Conservation (phyloP, 2,329 filamentous ascomycete genomes). For the Lojkania enalia region DNA sequence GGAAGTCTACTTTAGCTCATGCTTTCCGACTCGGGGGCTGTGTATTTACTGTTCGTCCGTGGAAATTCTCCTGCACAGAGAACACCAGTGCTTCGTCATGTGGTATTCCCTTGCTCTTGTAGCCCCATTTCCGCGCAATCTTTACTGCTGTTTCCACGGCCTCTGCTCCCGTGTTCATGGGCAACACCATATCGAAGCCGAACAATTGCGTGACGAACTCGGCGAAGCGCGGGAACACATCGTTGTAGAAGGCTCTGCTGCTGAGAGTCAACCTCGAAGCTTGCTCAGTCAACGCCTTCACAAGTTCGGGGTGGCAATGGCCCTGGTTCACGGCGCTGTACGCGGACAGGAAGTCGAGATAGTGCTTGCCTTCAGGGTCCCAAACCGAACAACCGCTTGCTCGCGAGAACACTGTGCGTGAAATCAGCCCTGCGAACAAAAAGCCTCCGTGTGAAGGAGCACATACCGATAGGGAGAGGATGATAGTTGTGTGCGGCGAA, state of each 20-base stretch:
- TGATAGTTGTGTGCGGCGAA: conserved; percentile 99
- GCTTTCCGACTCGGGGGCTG: too few species aligned
- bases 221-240: conserved; percentile 95
- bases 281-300: conserved; percentile 88
- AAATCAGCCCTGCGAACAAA: neutral
- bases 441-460: neutral
- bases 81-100: conserved; percentile 83
- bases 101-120: conserved; percentile 91
- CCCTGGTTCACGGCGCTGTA: conserved; percentile 98
- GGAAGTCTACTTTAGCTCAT: conserved; percentile 4
- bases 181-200: conserved; percentile 95
- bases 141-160: conserved; percentile 96
- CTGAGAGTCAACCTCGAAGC: conserved; percentile 87
- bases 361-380: conserved; percentile 91
- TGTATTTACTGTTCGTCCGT: conserved; percentile 80
- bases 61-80: conserved; percentile 88
- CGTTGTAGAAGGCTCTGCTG: conserved; percentile 95
- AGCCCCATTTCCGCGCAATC: conserved; percentile 95
- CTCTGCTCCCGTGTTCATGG: conserved; percentile 97
- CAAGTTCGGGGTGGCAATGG: conserved; percentile 94
- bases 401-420: conserved; percentile 66
- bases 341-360: conserved; percentile 96
- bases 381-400: conserved; percentile 87
- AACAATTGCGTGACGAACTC: conserved; percentile 88
- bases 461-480: conserved; percentile 76